Percentiles rank a stretch among this genome's conserved stretches.
These are phyloP conservation scores for Houttuynia cordata DNA, from an alignment of 164 flowering plant species.

Conservation along the genomic window DNA sequence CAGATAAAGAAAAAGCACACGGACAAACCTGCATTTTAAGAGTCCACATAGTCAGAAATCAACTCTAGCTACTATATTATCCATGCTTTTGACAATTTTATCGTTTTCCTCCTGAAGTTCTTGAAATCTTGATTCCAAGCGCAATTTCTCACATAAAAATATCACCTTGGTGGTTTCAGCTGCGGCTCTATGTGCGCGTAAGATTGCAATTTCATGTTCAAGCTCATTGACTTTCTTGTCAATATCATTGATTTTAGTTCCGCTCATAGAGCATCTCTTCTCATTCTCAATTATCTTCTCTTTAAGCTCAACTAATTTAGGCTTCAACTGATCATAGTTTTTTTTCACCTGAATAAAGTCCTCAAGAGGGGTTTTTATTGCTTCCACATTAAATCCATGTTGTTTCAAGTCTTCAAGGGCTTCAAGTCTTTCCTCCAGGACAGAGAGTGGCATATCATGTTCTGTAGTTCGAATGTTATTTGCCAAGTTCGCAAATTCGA, in stretches of 20 bases:
- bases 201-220: background rate
- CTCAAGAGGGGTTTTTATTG: background rate
- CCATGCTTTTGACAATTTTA: too few species aligned
- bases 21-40: too few species aligned
- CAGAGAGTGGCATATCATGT: background rate
- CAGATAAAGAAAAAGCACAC: too few species aligned
- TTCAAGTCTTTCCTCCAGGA: background rate
- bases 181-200: background rate
- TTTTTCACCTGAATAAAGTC: background rate
- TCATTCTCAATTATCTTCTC: background rate
- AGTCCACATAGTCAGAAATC: too few species aligned
- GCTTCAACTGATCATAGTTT: background rate
- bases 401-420: background rate
- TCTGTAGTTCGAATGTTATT: background rate
- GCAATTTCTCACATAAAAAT: too few species aligned
- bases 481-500: background rate
- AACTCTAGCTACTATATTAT: too few species aligned
- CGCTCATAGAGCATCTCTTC: background rate
- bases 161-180: background rate
- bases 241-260: background rate
- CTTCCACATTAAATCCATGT: background rate
- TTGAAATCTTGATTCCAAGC: too few species aligned
- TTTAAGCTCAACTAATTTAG: background rate
- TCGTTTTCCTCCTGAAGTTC: too few species aligned
- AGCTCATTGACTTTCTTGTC: background rate